Evolutionary conservation across 2,329 filamentous ascomycete species (phyloP).

Genomic region (Paraconiothyrium brasiliense): DNA sequence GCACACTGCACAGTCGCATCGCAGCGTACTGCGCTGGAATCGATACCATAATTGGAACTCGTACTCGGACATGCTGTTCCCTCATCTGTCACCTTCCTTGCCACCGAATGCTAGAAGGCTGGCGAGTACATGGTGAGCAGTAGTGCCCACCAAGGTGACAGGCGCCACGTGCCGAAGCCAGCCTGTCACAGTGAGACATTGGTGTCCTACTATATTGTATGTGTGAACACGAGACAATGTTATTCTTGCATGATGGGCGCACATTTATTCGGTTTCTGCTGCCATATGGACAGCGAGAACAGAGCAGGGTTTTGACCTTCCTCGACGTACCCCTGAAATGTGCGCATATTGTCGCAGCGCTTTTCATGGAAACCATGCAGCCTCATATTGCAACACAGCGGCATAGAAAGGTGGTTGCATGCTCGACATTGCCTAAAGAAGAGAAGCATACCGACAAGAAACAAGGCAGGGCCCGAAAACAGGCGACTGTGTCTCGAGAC

Average conservation of each 20-base stretch:
- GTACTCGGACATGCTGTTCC: background rate
- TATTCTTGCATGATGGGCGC: conserved; percentile 16
- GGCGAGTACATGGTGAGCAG: background rate
- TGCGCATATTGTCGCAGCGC: background rate
- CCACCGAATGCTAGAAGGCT: background rate
- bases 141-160: background rate
- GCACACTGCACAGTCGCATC: conserved; percentile 12
- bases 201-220: background rate
- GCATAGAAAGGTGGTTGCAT: background rate
- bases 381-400: background rate
- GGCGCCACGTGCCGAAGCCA: background rate
- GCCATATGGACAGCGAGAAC: background rate
- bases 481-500: background rate
- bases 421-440: background rate
- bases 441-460: background rate
- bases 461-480: background rate
- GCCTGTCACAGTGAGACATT: conserved; percentile 8
- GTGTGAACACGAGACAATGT: conserved; percentile 11
- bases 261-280: background rate
- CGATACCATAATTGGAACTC: background rate
- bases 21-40: conserved; percentile 1
- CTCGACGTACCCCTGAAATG: background rate
- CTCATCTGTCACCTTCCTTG: conserved; percentile 9
- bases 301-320: background rate
- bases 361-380: background rate